Conservation (phyloP, 1,284 basidiomycete species). For the Boletellus deceptivus region DNA sequence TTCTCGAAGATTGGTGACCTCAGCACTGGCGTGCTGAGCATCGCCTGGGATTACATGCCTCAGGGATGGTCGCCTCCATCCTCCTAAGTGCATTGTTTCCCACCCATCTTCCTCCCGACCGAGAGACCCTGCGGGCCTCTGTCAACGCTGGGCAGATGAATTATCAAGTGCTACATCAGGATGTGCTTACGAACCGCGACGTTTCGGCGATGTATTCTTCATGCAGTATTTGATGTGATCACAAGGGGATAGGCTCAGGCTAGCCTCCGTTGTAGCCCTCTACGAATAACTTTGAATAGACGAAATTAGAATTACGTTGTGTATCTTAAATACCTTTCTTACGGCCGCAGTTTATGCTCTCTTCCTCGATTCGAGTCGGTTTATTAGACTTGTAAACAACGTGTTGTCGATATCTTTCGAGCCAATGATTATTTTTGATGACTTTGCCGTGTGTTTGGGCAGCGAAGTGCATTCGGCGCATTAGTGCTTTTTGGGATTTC, state of each 20-base stretch:
- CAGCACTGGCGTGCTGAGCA: constrained; percentile 41
- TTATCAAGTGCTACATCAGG: constrained; percentile 18
- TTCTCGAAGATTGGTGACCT: constrained; percentile 45
- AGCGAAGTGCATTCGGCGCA: no score
- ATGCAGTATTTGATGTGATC: constrained; percentile 10
- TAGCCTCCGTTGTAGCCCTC: constrained; percentile 21
- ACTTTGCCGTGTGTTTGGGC: background rate
- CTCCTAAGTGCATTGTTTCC: constrained; percentile 19
- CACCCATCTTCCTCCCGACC: background rate
- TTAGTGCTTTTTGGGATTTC: no score
- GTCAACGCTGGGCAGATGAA: constrained; percentile 5
- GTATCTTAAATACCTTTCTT: constrained; percentile 20
- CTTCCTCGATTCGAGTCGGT: background rate
- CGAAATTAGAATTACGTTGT: constrained; percentile 16
- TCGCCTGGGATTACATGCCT: constrained; percentile 53
- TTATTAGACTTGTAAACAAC: background rate
- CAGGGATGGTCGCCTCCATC: constrained; percentile 35
- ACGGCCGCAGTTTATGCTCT: constrained; percentile 9
- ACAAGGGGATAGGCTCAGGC: constrained; percentile 17
- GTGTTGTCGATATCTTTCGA: background rate
- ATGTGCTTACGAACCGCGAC: constrained; percentile 14
- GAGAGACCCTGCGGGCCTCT: constrained; percentile 7
- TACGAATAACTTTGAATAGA: constrained; percentile 6
- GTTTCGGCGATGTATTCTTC: constrained; percentile 22
- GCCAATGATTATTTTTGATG: no score